These are phyloP conservation scores for Oryza glaberrima DNA, from an alignment of 176 grass and related monocot genomes.

Conservation along the genomic window DNA sequence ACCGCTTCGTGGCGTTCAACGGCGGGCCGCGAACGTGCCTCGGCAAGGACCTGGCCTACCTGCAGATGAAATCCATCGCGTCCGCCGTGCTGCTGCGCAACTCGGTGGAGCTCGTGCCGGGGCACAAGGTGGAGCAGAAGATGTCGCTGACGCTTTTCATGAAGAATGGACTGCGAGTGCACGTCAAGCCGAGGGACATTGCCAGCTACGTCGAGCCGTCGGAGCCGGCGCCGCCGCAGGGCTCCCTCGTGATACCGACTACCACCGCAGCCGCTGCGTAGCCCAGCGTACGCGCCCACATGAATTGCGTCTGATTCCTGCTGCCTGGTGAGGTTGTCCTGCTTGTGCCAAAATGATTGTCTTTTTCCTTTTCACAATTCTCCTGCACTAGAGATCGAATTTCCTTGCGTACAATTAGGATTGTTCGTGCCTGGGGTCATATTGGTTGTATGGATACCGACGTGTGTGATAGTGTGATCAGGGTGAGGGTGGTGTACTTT, in stretches of 20 bases:
- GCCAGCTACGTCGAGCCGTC: conserved; percentile 27
- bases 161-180: conserved; percentile 83
- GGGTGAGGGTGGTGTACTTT: conserved; percentile 25
- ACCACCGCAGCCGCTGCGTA: conserved; percentile 69
- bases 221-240: conserved; percentile 22
- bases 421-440: conserved; percentile 2
- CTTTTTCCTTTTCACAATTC: background rate
- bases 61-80: conserved; percentile 96
- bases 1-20: conserved; percentile 95
- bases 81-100: conserved; percentile 89
- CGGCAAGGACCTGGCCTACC: conserved; percentile 95
- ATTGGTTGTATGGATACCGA: conserved; percentile 27
- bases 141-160: conserved; percentile 99
- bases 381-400: background rate
- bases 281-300: background rate
- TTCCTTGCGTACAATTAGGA: background rate
- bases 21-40: conserved; percentile 88
- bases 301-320: conserved; percentile 1
- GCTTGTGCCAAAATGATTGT: background rate
- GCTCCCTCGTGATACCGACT: conserved; percentile 42
- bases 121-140: conserved; percentile 93
- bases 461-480: background rate
- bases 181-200: conserved; percentile 70
- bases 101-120: conserved; percentile 67
- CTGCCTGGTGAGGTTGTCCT: conserved; percentile 6